Conservation (phyloP, 1,284 basidiomycete species). For the Heliocybe sulcata region DNA sequence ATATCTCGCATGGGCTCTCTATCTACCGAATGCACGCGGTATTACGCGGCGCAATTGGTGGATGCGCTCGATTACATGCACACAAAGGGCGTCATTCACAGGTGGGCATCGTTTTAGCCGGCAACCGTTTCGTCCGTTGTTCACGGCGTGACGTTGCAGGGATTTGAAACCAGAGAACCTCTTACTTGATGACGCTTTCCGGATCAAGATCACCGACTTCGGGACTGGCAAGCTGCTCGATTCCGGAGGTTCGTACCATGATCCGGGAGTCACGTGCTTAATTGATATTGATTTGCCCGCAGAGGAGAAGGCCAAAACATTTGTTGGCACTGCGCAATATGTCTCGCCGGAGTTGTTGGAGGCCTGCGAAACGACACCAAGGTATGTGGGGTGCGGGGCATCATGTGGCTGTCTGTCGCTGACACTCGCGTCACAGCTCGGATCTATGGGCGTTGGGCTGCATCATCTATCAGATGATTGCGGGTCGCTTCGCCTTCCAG, state of each 20-base stretch:
- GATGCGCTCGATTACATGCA: conserved; percentile 91
- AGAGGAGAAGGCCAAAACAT: conserved; percentile 66
- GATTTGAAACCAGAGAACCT: conserved; percentile 94
- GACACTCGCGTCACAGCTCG: conserved; percentile 45
- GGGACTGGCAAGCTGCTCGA: conserved; percentile 89
- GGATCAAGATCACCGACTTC: conserved; percentile 95
- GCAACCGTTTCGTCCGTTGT: not conserved
- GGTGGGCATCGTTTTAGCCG: conserved; percentile 31
- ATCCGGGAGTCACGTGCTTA: conserved; percentile 9
- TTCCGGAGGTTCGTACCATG: conserved; percentile 34
- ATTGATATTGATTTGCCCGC: conserved; percentile 2
- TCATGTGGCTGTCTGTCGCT: not conserved
- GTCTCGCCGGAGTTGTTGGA: conserved; percentile 90
- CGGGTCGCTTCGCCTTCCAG: conserved; percentile 88
- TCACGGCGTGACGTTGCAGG: conserved; percentile 22
- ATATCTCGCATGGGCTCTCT: conserved; percentile 81
- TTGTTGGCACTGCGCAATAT: conserved; percentile 96
- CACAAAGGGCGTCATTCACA: conserved; percentile 80
- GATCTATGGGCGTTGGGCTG: conserved; percentile 99
- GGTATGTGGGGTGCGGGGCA: conserved; percentile 29
- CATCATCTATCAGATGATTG: conserved; percentile 95
- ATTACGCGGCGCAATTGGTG: conserved; percentile 84
- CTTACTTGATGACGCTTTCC: conserved; percentile 76
- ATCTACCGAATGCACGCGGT: conserved; percentile 64
- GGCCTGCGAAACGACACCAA: conserved; percentile 65